Base-by-base conservation (phyloP, 192 early-diverging fungal species). In the Coemansia sp. region DNA sequence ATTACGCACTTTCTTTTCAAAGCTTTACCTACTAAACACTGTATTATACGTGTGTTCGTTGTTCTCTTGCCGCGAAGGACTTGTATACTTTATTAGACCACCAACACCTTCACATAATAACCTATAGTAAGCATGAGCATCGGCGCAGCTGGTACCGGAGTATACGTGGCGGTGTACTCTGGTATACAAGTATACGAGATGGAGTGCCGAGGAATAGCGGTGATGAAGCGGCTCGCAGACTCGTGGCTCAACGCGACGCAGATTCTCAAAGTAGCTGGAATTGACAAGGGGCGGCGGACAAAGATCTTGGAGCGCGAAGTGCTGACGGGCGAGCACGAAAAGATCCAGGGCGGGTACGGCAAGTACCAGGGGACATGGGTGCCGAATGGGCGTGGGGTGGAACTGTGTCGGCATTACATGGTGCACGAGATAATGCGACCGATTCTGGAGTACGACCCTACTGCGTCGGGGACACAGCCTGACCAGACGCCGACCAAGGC, bases 341-440 rank as follows among this genome's bases (percentile, higher is more conserved):
- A 98, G 75, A 92, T 99, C 16, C 97, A 98, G 75, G 98, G 98
- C 15, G 98, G 98, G 13, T 98, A 98, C 77, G 97, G 97, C 65
- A 97, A 96, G 85, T 99, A 98, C 78, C 97, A 97, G 86, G 97
- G 97, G 73, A 95, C 89, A 8, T 92, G 90, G 90, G 90, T 99
- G 8, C 97, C 97, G 3, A 94, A 91, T 74, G 86, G 87, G 40
- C 87, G 93, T 12, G 95, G 92, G n/a, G 87, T 93, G 7, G 82
- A 89, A 52, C 77, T 99, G 1, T 95, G 95, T 22, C 64, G 86
- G 66, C 89, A 92, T 58, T 98, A 94, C 74, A 80, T 83, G n/a
- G 94, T 97, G 12, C 86, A 91, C 57, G 65, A 86, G 6, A 50
- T 91, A 13, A 76, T 99, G 44, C 81, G 87, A 52, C 94, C 95